Evolutionary conservation across 2,329 filamentous ascomycete species (phyloP).

Genomic region (Cadophora gregata): DNA sequence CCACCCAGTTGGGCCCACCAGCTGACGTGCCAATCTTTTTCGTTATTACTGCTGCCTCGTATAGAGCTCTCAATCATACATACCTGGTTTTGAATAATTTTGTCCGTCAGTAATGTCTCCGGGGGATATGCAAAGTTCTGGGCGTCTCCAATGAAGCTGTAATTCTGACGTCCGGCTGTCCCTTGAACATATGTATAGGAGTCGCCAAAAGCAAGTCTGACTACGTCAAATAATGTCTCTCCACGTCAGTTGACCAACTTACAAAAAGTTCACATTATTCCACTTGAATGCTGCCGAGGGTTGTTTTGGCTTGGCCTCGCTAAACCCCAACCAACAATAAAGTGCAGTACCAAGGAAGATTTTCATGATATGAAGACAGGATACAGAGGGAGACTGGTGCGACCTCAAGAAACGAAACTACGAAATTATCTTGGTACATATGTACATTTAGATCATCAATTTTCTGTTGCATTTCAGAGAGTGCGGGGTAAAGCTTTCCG

Average conservation of each 20-base stretch:
- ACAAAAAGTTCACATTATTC: constrained; percentile 7
- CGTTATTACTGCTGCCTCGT: not conserved
- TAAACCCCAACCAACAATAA: constrained; percentile 11
- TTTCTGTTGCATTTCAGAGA: too few species aligned
- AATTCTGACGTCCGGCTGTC: constrained; percentile 55
- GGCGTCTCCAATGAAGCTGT: constrained; percentile 60
- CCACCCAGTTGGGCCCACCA: constrained; percentile 61
- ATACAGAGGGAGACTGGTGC: not conserved
- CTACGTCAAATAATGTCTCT: not conserved
- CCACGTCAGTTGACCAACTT: not conserved
- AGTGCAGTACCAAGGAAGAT: not conserved
- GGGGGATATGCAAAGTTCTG: constrained; percentile 54
- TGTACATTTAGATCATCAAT: not conserved
- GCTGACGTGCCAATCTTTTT: constrained; percentile 52
- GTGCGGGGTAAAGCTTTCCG: constrained; percentile 10
- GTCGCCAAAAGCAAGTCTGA: constrained; percentile 55
- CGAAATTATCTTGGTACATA: too few species aligned
- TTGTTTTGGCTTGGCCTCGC: constrained; percentile 11
- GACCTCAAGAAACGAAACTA: too few species aligned
- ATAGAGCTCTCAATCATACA: not conserved
- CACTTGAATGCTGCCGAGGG: constrained; percentile 5
- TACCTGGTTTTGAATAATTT: constrained; percentile 57
- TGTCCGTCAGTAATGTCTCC: constrained; percentile 50
- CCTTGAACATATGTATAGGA: constrained; percentile 61
- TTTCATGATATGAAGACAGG: constrained; percentile 13